phyloP scores from a whole-genome alignment of 768 basidiomycete genomes.

The Suillus variegatus region DNA sequence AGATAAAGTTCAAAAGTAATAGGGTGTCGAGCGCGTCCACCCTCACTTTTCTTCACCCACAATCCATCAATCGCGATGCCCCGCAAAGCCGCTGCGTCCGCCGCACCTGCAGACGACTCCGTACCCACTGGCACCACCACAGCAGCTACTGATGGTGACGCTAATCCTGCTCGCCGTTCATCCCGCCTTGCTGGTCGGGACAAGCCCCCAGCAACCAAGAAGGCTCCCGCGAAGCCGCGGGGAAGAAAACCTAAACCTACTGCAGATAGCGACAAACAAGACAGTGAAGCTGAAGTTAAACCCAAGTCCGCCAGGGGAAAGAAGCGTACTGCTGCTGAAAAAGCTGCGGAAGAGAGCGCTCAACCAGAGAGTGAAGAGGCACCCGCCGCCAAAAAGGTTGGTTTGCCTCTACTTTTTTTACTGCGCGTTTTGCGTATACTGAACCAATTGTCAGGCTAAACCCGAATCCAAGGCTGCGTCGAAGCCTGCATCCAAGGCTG shows the following conservation, averaged over 20 bases:
- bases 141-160: conserved; percentile 27
- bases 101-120: conserved; percentile 35
- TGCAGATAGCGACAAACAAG: conserved; percentile 36
- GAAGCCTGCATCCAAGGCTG: conserved; percentile 40
- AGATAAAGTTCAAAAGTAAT: conserved; percentile 35
- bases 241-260: conserved; percentile 43
- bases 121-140: not conserved
- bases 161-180: conserved; percentile 65
- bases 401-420: conserved; percentile 13
- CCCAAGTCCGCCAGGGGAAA: conserved; percentile 51
- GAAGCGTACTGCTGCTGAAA: conserved; percentile 52
- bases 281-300: conserved; percentile 46
- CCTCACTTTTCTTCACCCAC: conserved; percentile 15
- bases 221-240: conserved; percentile 63
- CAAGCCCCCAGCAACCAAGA: conserved; percentile 57
- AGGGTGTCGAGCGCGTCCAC: conserved; percentile 33
- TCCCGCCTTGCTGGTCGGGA: conserved; percentile 74
- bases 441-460: conserved; percentile 38
- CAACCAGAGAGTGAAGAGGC: conserved; percentile 41
- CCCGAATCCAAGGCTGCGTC: conserved; percentile 33
- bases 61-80: conserved; percentile 48
- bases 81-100: conserved; percentile 61
- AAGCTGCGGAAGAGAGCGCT: conserved; percentile 37
- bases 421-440: not conserved
- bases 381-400: conserved; percentile 69